Evolutionary conservation across 306 rosid genomes (phyloP), one percentile per base, ranked within the genome.

Genomic region (Pueraria montana): DNA sequence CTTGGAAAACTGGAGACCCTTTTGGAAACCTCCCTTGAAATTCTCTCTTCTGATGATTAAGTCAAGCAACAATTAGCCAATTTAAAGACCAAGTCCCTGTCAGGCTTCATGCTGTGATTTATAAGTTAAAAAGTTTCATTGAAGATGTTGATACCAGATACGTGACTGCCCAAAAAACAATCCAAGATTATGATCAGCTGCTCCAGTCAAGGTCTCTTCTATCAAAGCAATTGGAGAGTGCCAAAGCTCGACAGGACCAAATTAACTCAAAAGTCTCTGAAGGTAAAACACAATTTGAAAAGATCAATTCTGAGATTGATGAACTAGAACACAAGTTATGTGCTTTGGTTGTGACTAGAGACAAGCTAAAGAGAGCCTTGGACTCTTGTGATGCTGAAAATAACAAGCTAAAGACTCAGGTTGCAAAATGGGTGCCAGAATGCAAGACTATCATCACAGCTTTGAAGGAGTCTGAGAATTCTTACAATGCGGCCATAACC

Each of bases 151-250:
- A 62, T 62, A 2, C 1, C 20, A 63, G 38, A 63, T 63, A 5
- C 16, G 23, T 27, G 69, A 30, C 43, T 63, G 21, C 69, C 43
- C 69, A 63, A 62, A 62, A 62, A 62, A 62, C 68, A 12, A 62
- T 62, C 18, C 40, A 62, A 62, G 68, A 62, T 62, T 62, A 62
- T 62, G 68, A 62, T 62, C 68, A 62, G 20, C 40, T 62, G 40
- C 68, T 62, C 68, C 42, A 26, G 40, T 62, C 68, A 62, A 62
- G 18, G 68, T 62, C 68, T 26, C 38, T 26, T 62, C 18, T 62
- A 27, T 62, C 68, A 62, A 62, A 62, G 68, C 68, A 26, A 13
- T 62, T 62, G 68, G 68, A 62, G 27, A 26, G 68, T 13, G 68
- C 40, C 68, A 62, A 62, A 27, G 18, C 20, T 38, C n/a, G 3